Evolutionary conservation across 1,139 yeast species (phyloP), one percentile per base, ranked within the genome.

Genomic region (Scheffersomyces parashehatae): DNA sequence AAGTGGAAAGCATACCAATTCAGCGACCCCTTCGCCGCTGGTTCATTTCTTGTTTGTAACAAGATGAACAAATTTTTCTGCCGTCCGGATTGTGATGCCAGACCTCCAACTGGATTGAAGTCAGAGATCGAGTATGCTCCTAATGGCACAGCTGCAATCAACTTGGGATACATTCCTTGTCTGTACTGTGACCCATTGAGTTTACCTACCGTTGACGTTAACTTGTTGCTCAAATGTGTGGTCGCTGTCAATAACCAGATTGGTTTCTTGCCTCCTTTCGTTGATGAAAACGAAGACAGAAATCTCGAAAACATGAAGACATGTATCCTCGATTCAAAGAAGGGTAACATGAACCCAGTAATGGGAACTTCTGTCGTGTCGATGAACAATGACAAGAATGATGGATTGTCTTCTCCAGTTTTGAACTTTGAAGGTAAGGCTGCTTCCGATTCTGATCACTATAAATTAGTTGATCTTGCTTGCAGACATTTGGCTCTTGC

Each of bases 401-500:
- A 68, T 40, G 57, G 70, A 43, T 59, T 48, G 40, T 62, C 59
- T 37, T 60, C 60, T 42, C 79, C 71, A 20, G 61, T 58, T 34
- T 47, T 65, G 30, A 55, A 54, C 39, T 56, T 50, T 44, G 58
- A 57, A 30, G 62, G 63, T 13, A 59, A 55, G 41, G 49, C 57
- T 36, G 53, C 62, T 3, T 52, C 68, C 57, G 86, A 82, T 59
- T 68, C 79, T 39, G 90, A 85, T 55, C 93, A 86, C 58, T 75
- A 82, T 52, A 74, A 85, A 45, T 70, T 87, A 32, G 89, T 86
- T 24, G 88, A 84, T 58, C 78, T 85, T 54, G 95, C 95, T 1
- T 87, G 95, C 60, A 81, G 93, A 50, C 93, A 86, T 61, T 83
- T 87, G 59, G 93, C 95, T 0, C 72, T 83, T 37, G 95, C 95